Evolutionary conservation across 352 stramenopile species (phyloP).

Genomic region (Paralagenidium karlingii): DNA sequence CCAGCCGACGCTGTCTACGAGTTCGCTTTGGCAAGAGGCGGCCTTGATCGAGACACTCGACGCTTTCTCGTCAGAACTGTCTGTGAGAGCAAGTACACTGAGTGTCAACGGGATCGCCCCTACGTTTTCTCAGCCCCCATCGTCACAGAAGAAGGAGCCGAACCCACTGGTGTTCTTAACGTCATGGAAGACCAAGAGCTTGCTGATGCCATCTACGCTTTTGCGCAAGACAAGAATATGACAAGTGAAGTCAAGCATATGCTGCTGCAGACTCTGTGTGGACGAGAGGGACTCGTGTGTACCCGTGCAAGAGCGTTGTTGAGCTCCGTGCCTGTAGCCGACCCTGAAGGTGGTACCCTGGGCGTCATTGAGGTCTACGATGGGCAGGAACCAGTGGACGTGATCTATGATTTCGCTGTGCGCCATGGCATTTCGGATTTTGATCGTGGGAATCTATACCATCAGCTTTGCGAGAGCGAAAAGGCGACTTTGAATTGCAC

Average conservation of each 20-base stretch:
- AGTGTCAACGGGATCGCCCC: slow-evolving; percentile 24
- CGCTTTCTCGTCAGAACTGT: slow-evolving; percentile 29
- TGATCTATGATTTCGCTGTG: slow-evolving; percentile 52
- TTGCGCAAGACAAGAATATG: slow-evolving; percentile 35
- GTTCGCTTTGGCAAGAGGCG: slow-evolving; percentile 23
- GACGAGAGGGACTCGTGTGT: slow-evolving; percentile 32
- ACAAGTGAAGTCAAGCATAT: slow-evolving; percentile 23
- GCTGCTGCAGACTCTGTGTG: slow-evolving; percentile 46
- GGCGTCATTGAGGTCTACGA: slow-evolving; percentile 46
- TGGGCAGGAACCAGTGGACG: slow-evolving; percentile 57
- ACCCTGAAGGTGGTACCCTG: slow-evolving; percentile 13
- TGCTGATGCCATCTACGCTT: slow-evolving; percentile 46
- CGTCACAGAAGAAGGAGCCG: slow-evolving; percentile 27
- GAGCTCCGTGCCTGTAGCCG: slow-evolving; percentile 23
- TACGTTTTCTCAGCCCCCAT: slow-evolving; percentile 44
- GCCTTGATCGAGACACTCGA: slow-evolving; percentile 20
- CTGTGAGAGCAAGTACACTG: slow-evolving; percentile 37
- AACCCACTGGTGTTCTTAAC: slow-evolving; percentile 15
- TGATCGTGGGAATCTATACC: slow-evolving; percentile 26
- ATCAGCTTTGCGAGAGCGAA: slow-evolving; percentile 29
- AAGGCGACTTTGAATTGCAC: slow-evolving; percentile 22
- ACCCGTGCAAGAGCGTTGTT: slow-evolving; percentile 44
- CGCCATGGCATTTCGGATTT: slow-evolving; percentile 21
- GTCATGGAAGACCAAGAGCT: slow-evolving; percentile 60
- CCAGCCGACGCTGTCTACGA: slow-evolving; percentile 33